Percentiles rank a stretch among this genome's conserved stretches.
These are phyloP conservation scores for Penicillium palitans DNA, from an alignment of 2,329 filamentous ascomycete species.

Conservation along the genomic window DNA sequence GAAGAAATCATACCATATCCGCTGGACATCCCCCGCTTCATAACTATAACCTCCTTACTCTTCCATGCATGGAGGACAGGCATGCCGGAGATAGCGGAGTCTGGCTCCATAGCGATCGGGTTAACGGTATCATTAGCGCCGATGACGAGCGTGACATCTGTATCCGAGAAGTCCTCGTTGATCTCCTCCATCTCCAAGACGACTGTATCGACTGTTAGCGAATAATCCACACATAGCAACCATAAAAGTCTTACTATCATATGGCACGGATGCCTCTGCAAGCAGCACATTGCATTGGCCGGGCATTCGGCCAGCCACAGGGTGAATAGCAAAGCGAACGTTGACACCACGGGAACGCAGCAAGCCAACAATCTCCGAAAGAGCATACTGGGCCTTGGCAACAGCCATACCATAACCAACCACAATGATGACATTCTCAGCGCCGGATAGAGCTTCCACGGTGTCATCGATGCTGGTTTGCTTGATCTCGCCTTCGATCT, in stretches of 20 bases:
- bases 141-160: conserved; percentile 83
- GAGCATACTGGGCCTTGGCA: conserved; percentile 88
- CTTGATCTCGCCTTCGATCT: conserved; percentile 77
- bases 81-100: conserved; percentile 86
- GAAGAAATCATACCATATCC: conserved; percentile 67
- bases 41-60: conserved; percentile 87
- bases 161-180: conserved; percentile 85
- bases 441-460: conserved; percentile 70
- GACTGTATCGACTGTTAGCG: conserved; percentile 43
- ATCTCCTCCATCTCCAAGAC: conserved; percentile 96
- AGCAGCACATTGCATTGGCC: conserved; percentile 90
- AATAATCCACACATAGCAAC: too few species aligned
- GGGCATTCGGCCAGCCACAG: conserved; percentile 87
- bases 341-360: conserved; percentile 74
- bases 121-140: conserved; percentile 93
- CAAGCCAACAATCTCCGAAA: conserved; percentile 75
- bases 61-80: conserved; percentile 91
- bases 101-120: conserved; percentile 80
- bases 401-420: conserved; percentile 95
- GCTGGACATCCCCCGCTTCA: conserved; percentile 88
- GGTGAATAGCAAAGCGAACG: conserved; percentile 87
- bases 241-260: conserved; percentile 59
- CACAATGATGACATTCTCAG: conserved; percentile 83
- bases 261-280: conserved; percentile 83
- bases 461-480: conserved; percentile 79